These are phyloP conservation scores for Ceratocystis cacaofunesta DNA, from an alignment of 2,329 filamentous ascomycete species.

Conservation along the genomic window DNA sequence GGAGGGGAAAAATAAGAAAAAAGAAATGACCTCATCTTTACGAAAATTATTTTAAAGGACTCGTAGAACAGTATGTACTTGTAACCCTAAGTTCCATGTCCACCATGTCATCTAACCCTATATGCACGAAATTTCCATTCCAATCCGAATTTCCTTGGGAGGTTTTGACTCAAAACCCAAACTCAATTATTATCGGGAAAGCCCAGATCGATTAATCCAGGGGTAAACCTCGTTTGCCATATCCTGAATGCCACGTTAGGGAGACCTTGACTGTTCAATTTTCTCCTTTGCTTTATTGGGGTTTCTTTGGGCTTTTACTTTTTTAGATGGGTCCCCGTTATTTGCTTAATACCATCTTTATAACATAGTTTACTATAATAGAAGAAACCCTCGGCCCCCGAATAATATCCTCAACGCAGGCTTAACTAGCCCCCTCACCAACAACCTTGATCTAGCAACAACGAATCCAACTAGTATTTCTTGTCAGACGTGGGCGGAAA, in stretches of 20 bases:
- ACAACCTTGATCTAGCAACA: background rate
- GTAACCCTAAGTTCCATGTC: background rate
- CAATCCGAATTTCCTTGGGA: background rate
- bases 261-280: background rate
- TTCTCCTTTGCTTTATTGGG: background rate
- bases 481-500: background rate
- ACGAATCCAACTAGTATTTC: background rate
- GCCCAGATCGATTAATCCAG: background rate
- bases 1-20: too few relatives aligned
- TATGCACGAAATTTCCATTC: too few relatives aligned
- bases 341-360: background rate
- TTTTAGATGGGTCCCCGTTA: background rate
- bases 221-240: constrained; percentile 1
- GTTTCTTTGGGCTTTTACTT: background rate
- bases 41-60: too few relatives aligned
- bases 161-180: background rate
- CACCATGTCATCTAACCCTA: background rate
- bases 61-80: too few relatives aligned
- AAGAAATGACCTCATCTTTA: too few relatives aligned
- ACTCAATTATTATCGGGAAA: background rate
- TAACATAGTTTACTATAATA: background rate
- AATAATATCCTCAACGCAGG: background rate
- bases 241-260: background rate
- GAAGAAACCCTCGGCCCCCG: too few relatives aligned
- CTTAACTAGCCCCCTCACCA: background rate